Percentiles rank a stretch among this genome's conserved stretches.
Conservation (phyloP, 148 eudicot species). For the Pharnaceum exiguum region DNA sequence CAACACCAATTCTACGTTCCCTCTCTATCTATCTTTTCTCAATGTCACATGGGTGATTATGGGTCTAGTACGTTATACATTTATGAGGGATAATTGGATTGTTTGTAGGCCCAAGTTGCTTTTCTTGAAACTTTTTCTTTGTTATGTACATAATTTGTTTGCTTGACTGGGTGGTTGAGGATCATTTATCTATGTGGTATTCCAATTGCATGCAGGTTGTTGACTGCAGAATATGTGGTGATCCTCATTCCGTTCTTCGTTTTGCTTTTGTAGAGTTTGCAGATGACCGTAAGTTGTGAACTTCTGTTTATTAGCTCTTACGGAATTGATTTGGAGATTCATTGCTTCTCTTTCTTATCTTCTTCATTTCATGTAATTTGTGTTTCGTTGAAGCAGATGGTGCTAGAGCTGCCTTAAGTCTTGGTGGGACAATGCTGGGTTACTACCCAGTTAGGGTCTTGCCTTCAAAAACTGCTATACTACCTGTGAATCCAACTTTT, state of each 20-base stretch:
- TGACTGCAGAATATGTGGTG: conserved; percentile 94
- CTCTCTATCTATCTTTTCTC: too few species aligned
- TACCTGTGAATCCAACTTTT: conserved; percentile 94
- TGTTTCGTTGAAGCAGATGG: conserved; percentile 43
- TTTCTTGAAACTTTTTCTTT: too few species aligned
- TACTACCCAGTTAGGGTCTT: conserved; percentile 78
- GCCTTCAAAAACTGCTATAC: conserved; percentile 97
- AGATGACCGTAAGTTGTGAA: conserved; percentile 63
- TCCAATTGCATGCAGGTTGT: conserved; percentile 48
- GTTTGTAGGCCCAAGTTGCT: too few species aligned
- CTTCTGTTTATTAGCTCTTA: neutral
- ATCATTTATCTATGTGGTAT: neutral
- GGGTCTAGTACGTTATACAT: too few species aligned
- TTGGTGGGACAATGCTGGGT: conserved; percentile 79
- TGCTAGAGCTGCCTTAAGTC: conserved; percentile 74
- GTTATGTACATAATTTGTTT: neutral
- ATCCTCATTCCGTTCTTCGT: conserved; percentile 94
- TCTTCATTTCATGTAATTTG: conserved; percentile 11
- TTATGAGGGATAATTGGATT: too few species aligned
- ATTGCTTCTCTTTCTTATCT: neutral
- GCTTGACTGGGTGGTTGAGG: neutral
- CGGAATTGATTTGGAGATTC: neutral
- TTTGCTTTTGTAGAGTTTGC: conserved; percentile 96
- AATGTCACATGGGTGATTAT: too few species aligned
- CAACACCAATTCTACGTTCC: too few species aligned